These are phyloP conservation scores for Arabidopsis hybrid DNA, from an alignment of 441 rosid genomes.

Conservation along the genomic window DNA sequence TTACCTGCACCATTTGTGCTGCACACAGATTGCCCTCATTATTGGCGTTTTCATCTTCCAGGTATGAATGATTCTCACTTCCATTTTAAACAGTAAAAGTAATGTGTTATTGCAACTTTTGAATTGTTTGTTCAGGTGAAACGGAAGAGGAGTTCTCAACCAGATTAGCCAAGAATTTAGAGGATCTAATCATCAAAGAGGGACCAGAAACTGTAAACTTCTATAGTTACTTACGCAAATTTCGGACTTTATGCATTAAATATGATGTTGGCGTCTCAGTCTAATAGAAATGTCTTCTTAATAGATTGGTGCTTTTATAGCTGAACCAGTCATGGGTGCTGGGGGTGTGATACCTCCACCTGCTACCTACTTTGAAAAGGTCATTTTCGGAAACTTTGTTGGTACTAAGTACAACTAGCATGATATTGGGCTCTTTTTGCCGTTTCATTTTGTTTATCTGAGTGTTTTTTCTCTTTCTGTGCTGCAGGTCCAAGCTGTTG, in stretches of 20 bases:
- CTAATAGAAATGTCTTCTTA: constrained; percentile 18
- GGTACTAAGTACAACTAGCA: not conserved
- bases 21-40: constrained; percentile 98
- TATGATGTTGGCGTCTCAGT: constrained; percentile 35
- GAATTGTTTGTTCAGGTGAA: constrained; percentile 65
- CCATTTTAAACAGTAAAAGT: not conserved
- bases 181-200: constrained; percentile 89
- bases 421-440: not conserved
- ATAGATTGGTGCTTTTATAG: constrained; percentile 98
- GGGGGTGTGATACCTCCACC: constrained; percentile 99
- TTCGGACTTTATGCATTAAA: constrained; percentile 8
- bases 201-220: constrained; percentile 91
- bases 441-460: not conserved
- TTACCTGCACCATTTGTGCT: constrained; percentile 94
- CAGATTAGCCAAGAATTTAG: constrained; percentile 88
- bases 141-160: constrained; percentile 94
- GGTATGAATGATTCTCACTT: constrained; percentile 52
- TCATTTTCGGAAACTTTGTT: constrained; percentile 30
- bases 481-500: constrained; percentile 85
- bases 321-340: constrained; percentile 99
- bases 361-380: constrained; percentile 96
- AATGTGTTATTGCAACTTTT: not conserved
- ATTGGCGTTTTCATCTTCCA: constrained; percentile 94
- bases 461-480: constrained; percentile 11
- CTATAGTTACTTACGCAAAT: not conserved